These are phyloP conservation scores for Eutypa lata DNA, from an alignment of 2,329 filamentous ascomycete species.

Conservation along the genomic window DNA sequence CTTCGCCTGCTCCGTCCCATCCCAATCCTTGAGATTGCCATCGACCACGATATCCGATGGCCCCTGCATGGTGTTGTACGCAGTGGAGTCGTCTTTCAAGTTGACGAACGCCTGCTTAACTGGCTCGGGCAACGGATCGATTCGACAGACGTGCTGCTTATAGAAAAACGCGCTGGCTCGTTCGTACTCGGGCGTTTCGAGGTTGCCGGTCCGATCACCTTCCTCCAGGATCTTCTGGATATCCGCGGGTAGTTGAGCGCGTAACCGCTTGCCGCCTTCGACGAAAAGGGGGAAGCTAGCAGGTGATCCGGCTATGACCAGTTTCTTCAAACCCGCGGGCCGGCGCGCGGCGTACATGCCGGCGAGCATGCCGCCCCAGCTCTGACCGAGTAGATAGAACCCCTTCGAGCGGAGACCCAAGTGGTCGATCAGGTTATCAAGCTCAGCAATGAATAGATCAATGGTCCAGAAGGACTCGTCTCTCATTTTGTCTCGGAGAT, in stretches of 20 bases:
- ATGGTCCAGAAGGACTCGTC: constrained; percentile 13
- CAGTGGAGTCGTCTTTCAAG: constrained; percentile 16
- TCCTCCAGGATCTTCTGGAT: constrained; percentile 13
- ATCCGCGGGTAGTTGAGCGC: constrained; percentile 12
- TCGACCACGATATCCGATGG: constrained; percentile 19
- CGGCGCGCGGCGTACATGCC: constrained; percentile 4
- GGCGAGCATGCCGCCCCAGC: constrained; percentile 6
- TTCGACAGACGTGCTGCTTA: constrained; percentile 9
- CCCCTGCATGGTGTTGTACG: constrained; percentile 17
- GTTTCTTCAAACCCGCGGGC: constrained; percentile 9
- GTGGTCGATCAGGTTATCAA: constrained; percentile 10
- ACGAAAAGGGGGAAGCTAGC: constrained; percentile 14
- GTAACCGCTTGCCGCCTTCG: constrained; percentile 9
- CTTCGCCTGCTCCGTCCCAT: constrained; percentile 17
- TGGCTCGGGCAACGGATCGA: constrained; percentile 14
- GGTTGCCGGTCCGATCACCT: constrained; percentile 12
- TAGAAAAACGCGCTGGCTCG: constrained; percentile 11
- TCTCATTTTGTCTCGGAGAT: constrained; percentile 37
- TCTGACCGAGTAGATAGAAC: constrained; percentile 1
- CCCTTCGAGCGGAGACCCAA: constrained; percentile 2
- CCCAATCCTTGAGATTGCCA: constrained; percentile 20
- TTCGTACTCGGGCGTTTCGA: constrained; percentile 15
- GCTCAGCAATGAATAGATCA: constrained; percentile 10
- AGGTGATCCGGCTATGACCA: constrained; percentile 12
- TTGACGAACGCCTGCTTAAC: constrained; percentile 9